Base-by-base conservation (phyloP, 2,329 filamentous ascomycete genomes). In the Eutypella sp. region DNA sequence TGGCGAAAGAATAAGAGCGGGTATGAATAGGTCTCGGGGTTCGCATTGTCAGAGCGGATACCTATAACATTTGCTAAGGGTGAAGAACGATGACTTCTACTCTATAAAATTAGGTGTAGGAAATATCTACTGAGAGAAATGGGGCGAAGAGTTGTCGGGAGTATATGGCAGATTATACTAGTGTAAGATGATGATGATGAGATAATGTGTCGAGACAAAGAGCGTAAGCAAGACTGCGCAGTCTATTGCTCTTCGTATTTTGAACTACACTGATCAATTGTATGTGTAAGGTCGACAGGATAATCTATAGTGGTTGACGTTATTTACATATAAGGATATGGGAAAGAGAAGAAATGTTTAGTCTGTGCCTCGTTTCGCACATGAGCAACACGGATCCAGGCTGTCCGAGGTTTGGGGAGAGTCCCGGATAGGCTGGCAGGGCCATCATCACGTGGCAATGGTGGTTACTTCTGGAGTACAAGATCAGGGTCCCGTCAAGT, bases 381-480 rank as follows among this genome's bases (percentile, higher is more conserved):
- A 43, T 15, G 40, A 42, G 37, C 33, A 23, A 44, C 15, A 22
- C 13, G 37, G 24, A 47, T 46, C 44, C 20, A 31, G 42, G 42
- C 42, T 47, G 29, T 8, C 25, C 29, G 29, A 33, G 29, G 29
- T 15, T 33, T 33, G 29, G 29, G 29, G 29, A 5, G 16, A 33
- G 36, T 23, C 25, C 25, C 13, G 13, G 13, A 11, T 33, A 15
- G 29, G 16, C 29, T 33, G 29, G n/a, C n/a, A n/a, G n/a, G 29
- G 13, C 13, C 13, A 15, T 33, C 29, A 15, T 33, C 29, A 33
- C 16, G 11, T 33, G 29, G 29, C 16, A n/a, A n/a, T n/a, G n/a
- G n/a, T n/a, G n/a, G n/a, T n/a, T n/a, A n/a, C n/a, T n/a, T n/a
- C n/a, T n/a, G n/a, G n/a, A n/a, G n/a, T n/a, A n/a, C n/a, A n/a